Conservation (phyloP, 257 asterid species). For the Penstemon davidsonii region DNA sequence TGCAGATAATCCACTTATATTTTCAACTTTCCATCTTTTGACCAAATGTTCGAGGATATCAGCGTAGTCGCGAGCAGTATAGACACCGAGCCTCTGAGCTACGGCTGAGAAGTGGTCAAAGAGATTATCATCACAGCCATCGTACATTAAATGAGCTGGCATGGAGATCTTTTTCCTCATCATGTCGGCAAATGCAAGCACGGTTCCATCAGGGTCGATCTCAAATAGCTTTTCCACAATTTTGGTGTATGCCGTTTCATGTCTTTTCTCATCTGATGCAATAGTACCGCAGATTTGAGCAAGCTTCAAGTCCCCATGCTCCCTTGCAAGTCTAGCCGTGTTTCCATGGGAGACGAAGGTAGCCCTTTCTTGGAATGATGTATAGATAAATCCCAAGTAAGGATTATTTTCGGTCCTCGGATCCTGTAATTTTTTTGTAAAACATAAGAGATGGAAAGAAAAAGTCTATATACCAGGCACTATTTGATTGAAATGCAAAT, state of each 20-base stretch:
- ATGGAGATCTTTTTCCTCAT: slow-evolving; percentile 81
- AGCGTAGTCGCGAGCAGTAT: slow-evolving; percentile 74
- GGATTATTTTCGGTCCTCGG: slow-evolving; percentile 79
- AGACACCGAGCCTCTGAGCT: slow-evolving; percentile 71
- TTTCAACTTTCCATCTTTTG: slow-evolving; percentile 62
- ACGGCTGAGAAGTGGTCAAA: slow-evolving; percentile 72
- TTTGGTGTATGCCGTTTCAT: slow-evolving; percentile 82
- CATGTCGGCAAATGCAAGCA: slow-evolving; percentile 72
- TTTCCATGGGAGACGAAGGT: slow-evolving; percentile 81
- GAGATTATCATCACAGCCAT: slow-evolving; percentile 65
- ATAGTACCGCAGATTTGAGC: slow-evolving; percentile 80
- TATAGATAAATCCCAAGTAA: slow-evolving; percentile 77
- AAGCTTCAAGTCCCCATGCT: slow-evolving; percentile 64
- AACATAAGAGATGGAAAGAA: slow-evolving; percentile 5
- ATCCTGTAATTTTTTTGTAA: slow-evolving; percentile 45
- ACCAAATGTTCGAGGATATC: slow-evolving; percentile 76
- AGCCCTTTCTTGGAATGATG: slow-evolving; percentile 88
- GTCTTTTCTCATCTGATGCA: slow-evolving; percentile 84
- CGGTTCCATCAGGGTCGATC: slow-evolving; percentile 74
- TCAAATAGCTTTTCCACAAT: slow-evolving; percentile 75
- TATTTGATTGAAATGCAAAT: no score
- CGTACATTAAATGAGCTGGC: slow-evolving; percentile 90
- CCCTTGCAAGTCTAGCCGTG: slow-evolving; percentile 75
- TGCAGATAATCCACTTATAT: slow-evolving; percentile 50
- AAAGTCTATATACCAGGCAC: neutral